phyloP scores from a whole-genome alignment of 768 basidiomycete species.

The Lactarius psammicola region DNA sequence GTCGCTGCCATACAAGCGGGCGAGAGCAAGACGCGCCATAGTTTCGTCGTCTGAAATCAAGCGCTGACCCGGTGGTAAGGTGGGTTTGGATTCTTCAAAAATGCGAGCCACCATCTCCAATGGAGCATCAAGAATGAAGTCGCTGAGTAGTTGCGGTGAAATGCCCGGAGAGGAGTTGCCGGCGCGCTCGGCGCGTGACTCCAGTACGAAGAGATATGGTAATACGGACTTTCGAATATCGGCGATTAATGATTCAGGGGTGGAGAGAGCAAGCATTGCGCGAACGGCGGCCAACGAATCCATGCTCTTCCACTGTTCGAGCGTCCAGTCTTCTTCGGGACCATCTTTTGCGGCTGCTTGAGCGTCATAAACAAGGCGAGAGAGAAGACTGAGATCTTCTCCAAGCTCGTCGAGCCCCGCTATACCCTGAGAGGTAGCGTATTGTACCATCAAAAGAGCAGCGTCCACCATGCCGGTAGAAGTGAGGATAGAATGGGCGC shows the following conservation, averaged over 20 bases:
- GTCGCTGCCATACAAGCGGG: slow-evolving; percentile 82
- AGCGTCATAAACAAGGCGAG: slow-evolving; percentile 83
- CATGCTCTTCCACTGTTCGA: slow-evolving; percentile 70
- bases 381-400: slow-evolving; percentile 87
- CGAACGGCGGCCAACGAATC: slow-evolving; percentile 60
- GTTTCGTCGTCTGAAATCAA: slow-evolving; percentile 81
- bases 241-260: slow-evolving; percentile 56
- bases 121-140: slow-evolving; percentile 67
- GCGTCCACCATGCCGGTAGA: slow-evolving; percentile 74
- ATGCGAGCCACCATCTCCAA: slow-evolving; percentile 69
- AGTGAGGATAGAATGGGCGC: slow-evolving; percentile 59
- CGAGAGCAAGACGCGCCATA: slow-evolving; percentile 81
- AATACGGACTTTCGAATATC: slow-evolving; percentile 78
- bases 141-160: slow-evolving; percentile 62
- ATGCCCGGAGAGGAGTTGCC: slow-evolving; percentile 67
- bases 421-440: slow-evolving; percentile 80
- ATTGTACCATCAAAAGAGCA: slow-evolving; percentile 77
- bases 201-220: slow-evolving; percentile 92
- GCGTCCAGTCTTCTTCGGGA: slow-evolving; percentile 66
- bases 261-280: slow-evolving; percentile 76
- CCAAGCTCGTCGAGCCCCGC: slow-evolving; percentile 80
- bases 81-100: slow-evolving; percentile 92
- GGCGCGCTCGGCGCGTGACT: slow-evolving; percentile 80
- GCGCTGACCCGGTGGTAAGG: slow-evolving; percentile 64
- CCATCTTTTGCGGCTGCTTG: slow-evolving; percentile 46